A percentile compares a stretch with the other conserved stretches of the same genome.
Conservation (phyloP, 2,329 filamentous ascomycete genomes). For the Rhynchosporium graminicola region DNA sequence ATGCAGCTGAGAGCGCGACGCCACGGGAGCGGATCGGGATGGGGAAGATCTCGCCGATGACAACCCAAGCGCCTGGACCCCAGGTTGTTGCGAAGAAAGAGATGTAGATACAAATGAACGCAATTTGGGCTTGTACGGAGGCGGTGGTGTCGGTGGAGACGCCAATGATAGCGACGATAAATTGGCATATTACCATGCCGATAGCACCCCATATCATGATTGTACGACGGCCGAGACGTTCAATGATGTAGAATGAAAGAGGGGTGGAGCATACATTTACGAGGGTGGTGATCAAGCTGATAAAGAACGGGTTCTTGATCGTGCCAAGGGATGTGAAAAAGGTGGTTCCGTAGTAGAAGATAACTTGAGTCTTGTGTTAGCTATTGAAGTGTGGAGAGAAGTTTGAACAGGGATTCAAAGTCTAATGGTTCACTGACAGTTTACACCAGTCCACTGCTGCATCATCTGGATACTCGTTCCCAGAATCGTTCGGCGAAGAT, state of each 20-base stretch:
- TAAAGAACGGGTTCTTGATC: constrained; percentile 73
- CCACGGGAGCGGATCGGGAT: constrained; percentile 78
- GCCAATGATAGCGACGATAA: constrained; percentile 71
- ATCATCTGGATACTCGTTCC: constrained; percentile 78
- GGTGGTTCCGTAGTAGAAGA: constrained; percentile 90
- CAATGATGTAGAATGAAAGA: constrained; percentile 79
- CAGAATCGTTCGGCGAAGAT: constrained; percentile 69
- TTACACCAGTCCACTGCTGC: constrained; percentile 78
- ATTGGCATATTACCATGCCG: constrained; percentile 85
- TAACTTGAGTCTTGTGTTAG: constrained; percentile 46
- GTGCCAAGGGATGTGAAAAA: constrained; percentile 76
- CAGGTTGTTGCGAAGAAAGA: constrained; percentile 81
- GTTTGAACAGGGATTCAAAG: no score
- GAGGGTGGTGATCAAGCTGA: constrained; percentile 47
- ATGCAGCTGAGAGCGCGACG: constrained; percentile 80
- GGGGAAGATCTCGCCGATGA: constrained; percentile 88
- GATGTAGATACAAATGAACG: constrained; percentile 79
- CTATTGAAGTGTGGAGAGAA: no score
- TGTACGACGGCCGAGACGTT: constrained; percentile 75
- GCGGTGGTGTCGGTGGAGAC: constrained; percentile 66
- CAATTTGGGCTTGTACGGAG: constrained; percentile 30
- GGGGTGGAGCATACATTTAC: constrained; percentile 87
- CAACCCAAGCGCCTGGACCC: constrained; percentile 73
- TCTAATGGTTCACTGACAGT: constrained; percentile 67
- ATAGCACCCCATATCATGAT: constrained; percentile 77